Percentiles rank a stretch among this genome's conserved stretches.
Evolutionary conservation across 2,329 filamentous ascomycete genomes (phyloP).

Genomic region (Chaetomium olivaceum): DNA sequence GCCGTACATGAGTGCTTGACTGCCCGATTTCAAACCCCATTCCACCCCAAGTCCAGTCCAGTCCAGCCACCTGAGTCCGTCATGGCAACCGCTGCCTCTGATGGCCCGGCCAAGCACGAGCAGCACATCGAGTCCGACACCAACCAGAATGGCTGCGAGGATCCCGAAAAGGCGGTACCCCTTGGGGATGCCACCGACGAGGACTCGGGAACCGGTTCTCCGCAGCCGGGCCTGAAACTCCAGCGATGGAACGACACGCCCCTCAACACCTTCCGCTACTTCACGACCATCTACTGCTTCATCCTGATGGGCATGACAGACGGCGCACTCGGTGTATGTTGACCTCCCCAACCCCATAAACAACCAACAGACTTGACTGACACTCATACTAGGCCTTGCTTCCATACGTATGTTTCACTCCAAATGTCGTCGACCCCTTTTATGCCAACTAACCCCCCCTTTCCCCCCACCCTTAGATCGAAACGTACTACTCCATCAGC

Average conservation of each 20-base stretch:
- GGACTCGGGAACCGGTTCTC: conserved; percentile 15
- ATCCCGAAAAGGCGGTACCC: conserved; percentile 19
- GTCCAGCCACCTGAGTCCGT: background rate
- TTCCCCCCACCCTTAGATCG: conserved; percentile 46
- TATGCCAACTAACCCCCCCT: background rate
- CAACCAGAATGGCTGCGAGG: background rate
- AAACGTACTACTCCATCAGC: conserved; percentile 61
- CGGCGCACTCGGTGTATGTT: conserved; percentile 61
- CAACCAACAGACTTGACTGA: conserved; percentile 1
- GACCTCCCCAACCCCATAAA: background rate
- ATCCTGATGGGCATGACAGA: conserved; percentile 70
- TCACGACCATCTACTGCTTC: conserved; percentile 62
- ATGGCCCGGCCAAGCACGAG: background rate
- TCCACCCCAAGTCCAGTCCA: background rate
- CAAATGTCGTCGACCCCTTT: background rate
- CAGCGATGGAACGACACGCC: conserved; percentile 66
- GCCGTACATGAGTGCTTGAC: background rate
- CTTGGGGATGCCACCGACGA: conserved; percentile 26
- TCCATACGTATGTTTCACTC: conserved; percentile 43
- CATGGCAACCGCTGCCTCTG: conserved; percentile 14
- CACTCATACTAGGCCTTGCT: conserved; percentile 47
- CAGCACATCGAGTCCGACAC: background rate
- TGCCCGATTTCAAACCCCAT: background rate
- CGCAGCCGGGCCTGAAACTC: conserved; percentile 26
- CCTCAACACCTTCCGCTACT: conserved; percentile 59